Percentiles rank a stretch among this genome's conserved stretches.
Conservation (phyloP, 306 rosid genomes). For the Malus asiatica region DNA sequence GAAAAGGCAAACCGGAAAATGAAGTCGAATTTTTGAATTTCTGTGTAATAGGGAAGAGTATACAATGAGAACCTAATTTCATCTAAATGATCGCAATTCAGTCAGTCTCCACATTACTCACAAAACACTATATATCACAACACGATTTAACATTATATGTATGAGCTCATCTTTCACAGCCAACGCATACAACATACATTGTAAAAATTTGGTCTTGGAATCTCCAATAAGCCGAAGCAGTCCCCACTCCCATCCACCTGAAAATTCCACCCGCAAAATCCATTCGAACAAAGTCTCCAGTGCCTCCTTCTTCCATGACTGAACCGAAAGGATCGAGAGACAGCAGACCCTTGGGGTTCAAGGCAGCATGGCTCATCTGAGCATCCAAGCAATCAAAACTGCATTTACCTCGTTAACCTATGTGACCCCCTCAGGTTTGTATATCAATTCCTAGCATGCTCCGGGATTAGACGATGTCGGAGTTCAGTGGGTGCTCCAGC, state of each 20-base stretch:
- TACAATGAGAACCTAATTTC: slow-evolving; percentile 24
- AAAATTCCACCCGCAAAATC: slow-evolving; percentile 15
- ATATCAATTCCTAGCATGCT: slow-evolving; percentile 49
- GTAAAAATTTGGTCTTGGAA: slow-evolving; percentile 21
- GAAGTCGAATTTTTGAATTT: slow-evolving; percentile 1
- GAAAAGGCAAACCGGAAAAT: neutral
- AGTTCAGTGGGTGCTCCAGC: slow-evolving; percentile 69
- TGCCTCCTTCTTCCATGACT: slow-evolving; percentile 10
- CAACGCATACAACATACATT: slow-evolving; percentile 21
- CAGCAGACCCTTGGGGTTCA: slow-evolving; percentile 18
- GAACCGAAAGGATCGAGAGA: slow-evolving; percentile 13
- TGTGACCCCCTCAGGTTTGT: neutral
- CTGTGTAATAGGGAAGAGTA: slow-evolving; percentile 11
- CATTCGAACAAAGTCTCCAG: slow-evolving; percentile 6
- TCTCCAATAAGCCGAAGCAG: slow-evolving; percentile 23
- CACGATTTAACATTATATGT: slow-evolving; percentile 10
- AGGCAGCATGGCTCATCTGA: slow-evolving; percentile 34
- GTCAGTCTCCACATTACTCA: slow-evolving; percentile 15
- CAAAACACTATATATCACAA: slow-evolving; percentile 29
- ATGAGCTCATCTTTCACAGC: slow-evolving; percentile 26
- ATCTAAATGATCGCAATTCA: slow-evolving; percentile 27
- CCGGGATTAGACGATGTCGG: slow-evolving; percentile 81
- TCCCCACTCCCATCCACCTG: slow-evolving; percentile 34
- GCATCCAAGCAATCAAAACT: slow-evolving; percentile 43
- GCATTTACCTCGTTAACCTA: slow-evolving; percentile 22